These are phyloP conservation scores for Colletotrichum australisinense DNA, from an alignment of 2,329 filamentous ascomycete genomes.

Conservation along the genomic window DNA sequence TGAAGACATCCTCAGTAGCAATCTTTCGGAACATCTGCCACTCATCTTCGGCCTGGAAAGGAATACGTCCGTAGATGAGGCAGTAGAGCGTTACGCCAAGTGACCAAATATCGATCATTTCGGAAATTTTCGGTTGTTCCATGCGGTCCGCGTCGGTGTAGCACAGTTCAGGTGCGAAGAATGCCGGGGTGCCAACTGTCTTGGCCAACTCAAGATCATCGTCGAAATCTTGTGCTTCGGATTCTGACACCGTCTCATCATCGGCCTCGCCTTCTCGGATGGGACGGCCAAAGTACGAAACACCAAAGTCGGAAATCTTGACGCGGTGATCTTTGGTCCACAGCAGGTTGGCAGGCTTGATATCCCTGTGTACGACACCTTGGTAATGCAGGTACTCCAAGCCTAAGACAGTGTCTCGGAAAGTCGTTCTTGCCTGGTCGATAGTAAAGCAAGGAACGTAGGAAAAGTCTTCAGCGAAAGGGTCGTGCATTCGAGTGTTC, in stretches of 20 bases:
- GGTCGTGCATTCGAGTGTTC: conserved; percentile 68
- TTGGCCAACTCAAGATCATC: conserved; percentile 97
- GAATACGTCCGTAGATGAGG: conserved; percentile 91
- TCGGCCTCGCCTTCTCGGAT: conserved; percentile 85
- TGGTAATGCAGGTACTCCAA: conserved; percentile 93
- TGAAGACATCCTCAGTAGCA: conserved; percentile 91
- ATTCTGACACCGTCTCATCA: conserved; percentile 79
- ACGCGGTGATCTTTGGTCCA: conserved; percentile 87
- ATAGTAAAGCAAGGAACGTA: conserved; percentile 95
- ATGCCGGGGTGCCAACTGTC: conserved; percentile 96
- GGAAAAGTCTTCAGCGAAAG: conserved; percentile 86
- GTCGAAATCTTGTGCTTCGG: conserved; percentile 87
- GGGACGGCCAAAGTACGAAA: conserved; percentile 94
- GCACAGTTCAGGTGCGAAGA: conserved; percentile 96
- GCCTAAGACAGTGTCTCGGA: conserved; percentile 92
- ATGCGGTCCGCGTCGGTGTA: conserved; percentile 78
- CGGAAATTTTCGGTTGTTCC: conserved; percentile 82
- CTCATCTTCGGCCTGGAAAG: conserved; percentile 91
- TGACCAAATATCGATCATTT: conserved; percentile 97
- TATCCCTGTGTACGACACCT: conserved; percentile 85
- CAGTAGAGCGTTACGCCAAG: conserved; percentile 96
- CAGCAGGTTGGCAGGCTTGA: conserved; percentile 90
- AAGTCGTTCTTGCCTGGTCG: conserved; percentile 82
- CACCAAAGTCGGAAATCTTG: conserved; percentile 99
- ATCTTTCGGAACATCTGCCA: conserved; percentile 93